Base-by-base conservation (phyloP, 2,329 filamentous ascomycete genomes). In the Botrytis hyacinthi region DNA sequence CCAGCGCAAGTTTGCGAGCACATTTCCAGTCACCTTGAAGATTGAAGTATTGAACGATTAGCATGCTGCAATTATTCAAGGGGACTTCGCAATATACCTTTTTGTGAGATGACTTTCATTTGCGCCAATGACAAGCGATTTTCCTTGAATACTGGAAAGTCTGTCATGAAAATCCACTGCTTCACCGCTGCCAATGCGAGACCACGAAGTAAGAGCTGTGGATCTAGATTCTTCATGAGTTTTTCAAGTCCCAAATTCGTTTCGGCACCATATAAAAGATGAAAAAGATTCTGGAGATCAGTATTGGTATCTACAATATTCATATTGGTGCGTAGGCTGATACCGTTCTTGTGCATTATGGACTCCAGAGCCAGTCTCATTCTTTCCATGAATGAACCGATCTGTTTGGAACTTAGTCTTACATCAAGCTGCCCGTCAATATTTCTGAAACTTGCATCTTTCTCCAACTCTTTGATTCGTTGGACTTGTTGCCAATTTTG, bases 311-410 rank as follows among this genome's bases (percentile, higher is more conserved):
- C 26, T 18, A 6, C 8, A 3, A 29, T 48, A 37, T 70, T 6
- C 22, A 32, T 8, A 60, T 10, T 32, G 9, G 18, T 2, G 7
- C 12, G 37, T 32, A 70, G 20, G 10, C 51, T 60, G 26, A 60
- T 70, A 4, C n/a, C 67, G 20, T 60, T 42, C 54, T 60, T 60
- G 40, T 70, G 37, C 67, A 70, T 70, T 35, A 70, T 59, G 57
- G 51, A 57, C 20, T 70, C 51, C 37, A 26, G 44, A 4, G 37
- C 20, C n/a, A 35, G 7, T 44, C 42, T 60, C 67, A 70, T 60
- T 7, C 3, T 60, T 16, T 70, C 51, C 67, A 70, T 70, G 37
- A 32, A 60, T 10, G 18, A 29, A 4, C 12, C 10, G n/a, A 44
- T 44, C 8, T 46, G 37, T 20, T 46, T 61, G 1, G 20, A 8